Base-by-base conservation (phyloP, 2,329 filamentous ascomycete genomes). In the Xylaria arbuscula region DNA sequence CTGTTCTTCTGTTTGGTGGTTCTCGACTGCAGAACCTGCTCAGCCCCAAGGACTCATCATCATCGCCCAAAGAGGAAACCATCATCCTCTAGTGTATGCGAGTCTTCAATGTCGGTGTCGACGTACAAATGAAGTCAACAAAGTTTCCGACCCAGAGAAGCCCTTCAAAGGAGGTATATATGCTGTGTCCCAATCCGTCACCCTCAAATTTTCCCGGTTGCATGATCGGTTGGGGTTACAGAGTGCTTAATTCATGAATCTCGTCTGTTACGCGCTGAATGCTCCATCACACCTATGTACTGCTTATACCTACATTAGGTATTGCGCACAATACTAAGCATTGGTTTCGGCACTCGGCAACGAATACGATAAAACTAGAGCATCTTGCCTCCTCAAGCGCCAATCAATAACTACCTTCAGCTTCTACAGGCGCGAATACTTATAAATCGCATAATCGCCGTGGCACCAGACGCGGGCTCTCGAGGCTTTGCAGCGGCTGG, bases 31-130 rank as follows among this genome's bases (percentile, higher is more conserved):
- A 61, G 40, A 57, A 59, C 34, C 61, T 70, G 65, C 68, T 68
- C 59, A 62, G 66, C 68, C 68, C 55, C 67, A 10, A 51, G 51
- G 34, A 70, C 68, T 70, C 68, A 70, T 70, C 68, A 70, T 70
- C 66, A 53, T 22, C 19, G 40, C 55, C 66, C 55, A 13, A 63
- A 66, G 65, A 32, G 62, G 58, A 50, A 69, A 48, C 59, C 67
- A 69, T 66, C 67, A 38, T 48, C 68, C 47, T 42, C 48, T 42
- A 7, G 6, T 53, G 3, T 9, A 40, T 40, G 22, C 32, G 28
- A 54, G 56, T 34, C 42, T 48, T 13, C 55, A 55, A 47, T 4
- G n/a, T 38, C 34, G 22, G 38, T 53, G 48, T 48, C 11, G 51
- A 56, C 24, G 13, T n/a, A 47, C 47, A 53, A 32, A 28, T n/a